A percentile compares a stretch with the other conserved stretches of the same genome.
Conservation (phyloP, 352 stramenopile genomes). For the Phytopythium kandeliae region DNA sequence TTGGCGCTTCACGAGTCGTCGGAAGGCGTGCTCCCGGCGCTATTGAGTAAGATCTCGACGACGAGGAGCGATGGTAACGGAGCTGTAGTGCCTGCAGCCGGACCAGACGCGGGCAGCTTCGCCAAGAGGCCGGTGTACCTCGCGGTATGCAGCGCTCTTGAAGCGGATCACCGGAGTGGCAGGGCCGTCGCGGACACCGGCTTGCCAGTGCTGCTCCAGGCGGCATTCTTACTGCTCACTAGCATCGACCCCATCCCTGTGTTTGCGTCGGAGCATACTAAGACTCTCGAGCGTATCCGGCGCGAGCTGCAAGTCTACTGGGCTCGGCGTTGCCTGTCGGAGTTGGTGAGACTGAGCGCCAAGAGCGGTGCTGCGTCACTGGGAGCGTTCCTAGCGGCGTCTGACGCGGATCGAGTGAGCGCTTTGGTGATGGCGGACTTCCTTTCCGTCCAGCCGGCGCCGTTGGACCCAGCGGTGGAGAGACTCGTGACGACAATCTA, state of each 20-base stretch:
- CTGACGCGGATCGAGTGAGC: constrained; percentile 34
- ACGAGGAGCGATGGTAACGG: constrained; percentile 13
- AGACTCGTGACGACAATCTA: constrained; percentile 57
- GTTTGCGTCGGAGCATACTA: constrained; percentile 31
- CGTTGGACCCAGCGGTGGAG: constrained; percentile 25
- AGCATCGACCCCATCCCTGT: constrained; percentile 49
- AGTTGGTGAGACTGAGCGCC: constrained; percentile 35
- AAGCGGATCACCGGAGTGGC: constrained; percentile 28
- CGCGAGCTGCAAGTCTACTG: constrained; percentile 53
- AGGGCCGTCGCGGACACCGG: not conserved
- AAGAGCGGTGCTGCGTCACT: constrained; percentile 15
- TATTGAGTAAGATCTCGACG: constrained; percentile 52
- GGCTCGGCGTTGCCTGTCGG: constrained; percentile 50
- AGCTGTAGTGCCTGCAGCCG: constrained; percentile 2
- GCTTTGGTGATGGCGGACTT: constrained; percentile 75
- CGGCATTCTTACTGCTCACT: constrained; percentile 49
- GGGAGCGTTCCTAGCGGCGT: constrained; percentile 18
- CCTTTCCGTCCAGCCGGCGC: constrained; percentile 47
- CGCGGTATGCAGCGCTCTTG: constrained; percentile 50
- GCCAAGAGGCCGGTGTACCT: constrained; percentile 53
- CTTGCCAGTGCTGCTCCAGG: constrained; percentile 46
- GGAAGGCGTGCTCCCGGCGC: constrained; percentile 41
- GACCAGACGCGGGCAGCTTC: constrained; percentile 2
- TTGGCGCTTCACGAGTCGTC: constrained; percentile 44
- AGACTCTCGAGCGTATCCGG: constrained; percentile 29